Evolutionary conservation across 2,329 filamentous ascomycete genomes (phyloP).

Genomic region (Apiospora marii): DNA sequence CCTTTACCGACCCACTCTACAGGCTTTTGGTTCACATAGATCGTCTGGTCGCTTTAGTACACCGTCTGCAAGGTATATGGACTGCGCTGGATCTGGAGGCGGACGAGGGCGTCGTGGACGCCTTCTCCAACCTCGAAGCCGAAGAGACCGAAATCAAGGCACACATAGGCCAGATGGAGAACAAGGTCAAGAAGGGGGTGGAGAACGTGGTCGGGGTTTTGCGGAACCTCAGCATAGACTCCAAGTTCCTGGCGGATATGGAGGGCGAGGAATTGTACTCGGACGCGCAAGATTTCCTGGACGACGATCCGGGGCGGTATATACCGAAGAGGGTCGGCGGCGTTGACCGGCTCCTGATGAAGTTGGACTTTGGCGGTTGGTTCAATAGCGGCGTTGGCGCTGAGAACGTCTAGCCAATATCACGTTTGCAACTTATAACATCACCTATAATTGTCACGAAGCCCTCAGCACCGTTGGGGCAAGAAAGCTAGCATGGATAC

Average conservation of each 20-base stretch:
- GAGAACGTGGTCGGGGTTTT: conserved; percentile 69
- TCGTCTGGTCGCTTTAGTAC: conserved; percentile 78
- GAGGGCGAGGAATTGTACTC: conserved; percentile 41
- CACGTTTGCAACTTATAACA: not conserved
- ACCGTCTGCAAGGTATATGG: conserved; percentile 79
- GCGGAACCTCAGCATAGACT: conserved; percentile 53
- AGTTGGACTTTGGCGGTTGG: conserved; percentile 77
- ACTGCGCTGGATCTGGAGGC: conserved; percentile 80
- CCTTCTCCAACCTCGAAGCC: conserved; percentile 72
- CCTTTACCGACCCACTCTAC: conserved; percentile 72
- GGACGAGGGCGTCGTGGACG: conserved; percentile 82
- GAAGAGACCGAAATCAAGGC: conserved; percentile 75
- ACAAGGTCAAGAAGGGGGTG: conserved; percentile 71
- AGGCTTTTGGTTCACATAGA: conserved; percentile 78
- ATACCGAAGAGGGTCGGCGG: conserved; percentile 77
- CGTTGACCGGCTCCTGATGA: conserved; percentile 88
- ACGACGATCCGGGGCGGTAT: conserved; percentile 58
- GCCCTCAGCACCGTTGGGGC: not conserved
- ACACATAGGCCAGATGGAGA: conserved; percentile 70
- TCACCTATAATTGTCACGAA: not conserved
- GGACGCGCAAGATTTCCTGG: conserved; percentile 38
- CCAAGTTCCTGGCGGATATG: conserved; percentile 53
- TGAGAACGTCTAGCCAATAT: conserved; percentile 6
- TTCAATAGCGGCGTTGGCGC: conserved; percentile 47
- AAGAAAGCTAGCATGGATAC: not conserved